Percentiles rank a stretch among this genome's conserved stretches.
These are phyloP conservation scores for Liquidambar formosana DNA, from an alignment of 164 flowering plant genomes.

Conservation along the genomic window DNA sequence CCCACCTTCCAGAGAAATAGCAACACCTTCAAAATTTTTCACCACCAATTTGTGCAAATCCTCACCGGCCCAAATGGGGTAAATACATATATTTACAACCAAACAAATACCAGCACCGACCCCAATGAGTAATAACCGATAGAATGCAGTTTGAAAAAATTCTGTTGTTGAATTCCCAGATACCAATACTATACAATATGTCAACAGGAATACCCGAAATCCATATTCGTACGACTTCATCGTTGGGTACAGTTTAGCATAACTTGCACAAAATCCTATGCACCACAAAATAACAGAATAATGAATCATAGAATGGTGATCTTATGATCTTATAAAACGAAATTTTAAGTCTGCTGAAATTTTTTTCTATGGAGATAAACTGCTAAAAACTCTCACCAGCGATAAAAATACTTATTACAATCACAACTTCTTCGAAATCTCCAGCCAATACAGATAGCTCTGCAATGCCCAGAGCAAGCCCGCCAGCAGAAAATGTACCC, in stretches of 20 bases:
- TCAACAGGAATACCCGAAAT: conserved; percentile 82
- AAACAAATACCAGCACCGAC: conserved; percentile 69
- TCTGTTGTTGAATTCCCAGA: conserved; percentile 55
- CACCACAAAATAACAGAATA: conserved; percentile 1
- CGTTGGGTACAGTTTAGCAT: conserved; percentile 64
- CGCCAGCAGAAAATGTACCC: conserved; percentile 88
- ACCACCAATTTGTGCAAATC: conserved; percentile 83
- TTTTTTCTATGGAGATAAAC: too few relatives aligned
- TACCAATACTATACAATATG: conserved; percentile 73
- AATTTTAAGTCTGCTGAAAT: too few relatives aligned
- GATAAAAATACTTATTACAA: conserved; percentile 60
- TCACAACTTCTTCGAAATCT: conserved; percentile 44
- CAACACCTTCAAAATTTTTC: conserved; percentile 74
- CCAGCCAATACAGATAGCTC: conserved; percentile 50
- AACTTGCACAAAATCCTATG: conserved; percentile 61
- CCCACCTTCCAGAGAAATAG: conserved; percentile 66
- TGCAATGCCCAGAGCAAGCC: conserved; percentile 68
- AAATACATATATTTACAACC: conserved; percentile 65
- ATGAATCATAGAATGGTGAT: background rate
- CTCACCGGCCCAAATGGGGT: conserved; percentile 94
- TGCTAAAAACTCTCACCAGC: too few relatives aligned
- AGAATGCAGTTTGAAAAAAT: conserved; percentile 53
- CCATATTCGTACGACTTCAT: conserved; percentile 91
- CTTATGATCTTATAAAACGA: too few relatives aligned
- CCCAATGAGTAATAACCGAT: conserved; percentile 69